Conservation (phyloP, 2,329 filamentous ascomycete species). For the Sporothrix sp. region DNA sequence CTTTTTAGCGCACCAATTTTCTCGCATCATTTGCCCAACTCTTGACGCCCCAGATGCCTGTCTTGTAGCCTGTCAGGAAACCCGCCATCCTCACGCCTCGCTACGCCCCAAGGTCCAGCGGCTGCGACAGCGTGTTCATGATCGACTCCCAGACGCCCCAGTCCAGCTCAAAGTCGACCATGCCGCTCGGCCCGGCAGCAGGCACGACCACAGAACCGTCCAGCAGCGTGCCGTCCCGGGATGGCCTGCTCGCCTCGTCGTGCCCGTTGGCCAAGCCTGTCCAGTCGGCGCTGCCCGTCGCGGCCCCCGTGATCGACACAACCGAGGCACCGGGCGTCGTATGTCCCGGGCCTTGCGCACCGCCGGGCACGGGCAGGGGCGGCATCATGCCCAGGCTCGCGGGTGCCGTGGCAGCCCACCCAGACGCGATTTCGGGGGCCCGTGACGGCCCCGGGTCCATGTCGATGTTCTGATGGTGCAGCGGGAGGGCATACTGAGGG, state of each 20-base stretch:
- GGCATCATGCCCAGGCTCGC: slow-evolving; percentile 2
- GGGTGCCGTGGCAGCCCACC: neutral
- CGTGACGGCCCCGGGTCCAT: neutral
- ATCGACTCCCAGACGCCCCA: slow-evolving; percentile 9
- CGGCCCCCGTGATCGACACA: neutral
- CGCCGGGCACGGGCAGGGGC: neutral
- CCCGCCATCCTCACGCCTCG: neutral
- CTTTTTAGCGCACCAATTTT: neutral
- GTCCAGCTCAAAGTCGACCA: slow-evolving; percentile 9
- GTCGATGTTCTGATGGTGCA: slow-evolving; percentile 1
- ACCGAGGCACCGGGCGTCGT: neutral
- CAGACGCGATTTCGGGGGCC: neutral
- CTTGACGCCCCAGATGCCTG: too few relatives aligned
- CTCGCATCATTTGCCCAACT: neutral
- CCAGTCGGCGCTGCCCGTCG: neutral
- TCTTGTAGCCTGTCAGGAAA: neutral
- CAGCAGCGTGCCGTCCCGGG: neutral
- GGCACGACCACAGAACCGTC: neutral
- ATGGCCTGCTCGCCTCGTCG: neutral
- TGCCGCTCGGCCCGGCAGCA: neutral
- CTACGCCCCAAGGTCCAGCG: neutral
- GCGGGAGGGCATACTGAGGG: too few relatives aligned
- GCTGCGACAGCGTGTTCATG: slow-evolving; percentile 10
- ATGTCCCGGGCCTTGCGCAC: neutral
- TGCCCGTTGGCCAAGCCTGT: neutral